Base-by-base conservation (phyloP, 225 moss, liverwort and hornwort genomes). In the Antitrichia curtipendula region DNA sequence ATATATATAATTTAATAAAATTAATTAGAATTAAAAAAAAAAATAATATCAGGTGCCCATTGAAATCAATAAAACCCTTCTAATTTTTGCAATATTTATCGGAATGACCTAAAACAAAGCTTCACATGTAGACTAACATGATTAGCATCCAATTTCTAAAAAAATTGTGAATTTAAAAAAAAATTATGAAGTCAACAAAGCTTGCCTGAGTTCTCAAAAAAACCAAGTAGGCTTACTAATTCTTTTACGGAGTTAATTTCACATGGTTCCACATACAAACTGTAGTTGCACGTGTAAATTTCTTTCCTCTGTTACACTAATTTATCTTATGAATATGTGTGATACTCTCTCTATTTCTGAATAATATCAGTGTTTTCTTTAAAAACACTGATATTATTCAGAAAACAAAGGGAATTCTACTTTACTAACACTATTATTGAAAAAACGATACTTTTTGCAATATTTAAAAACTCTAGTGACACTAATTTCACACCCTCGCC, bases 21-120 rank as follows among this genome's bases (percentile, higher is more conserved):
- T 6, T 10, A 17, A 45, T 72, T 72, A 29, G 13, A 16, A 9
- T 28, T 17, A n/a, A n/a, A n/a, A n/a, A n/a, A n/a, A n/a, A n/a
- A n/a, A n/a, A n/a, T n/a, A n/a, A n/a, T n/a, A n/a, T n/a, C n/a
- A 9, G 6, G 3, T 43, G 0, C 16, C 2, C 6, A 2, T 25
- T 41, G 28, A 71, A 43, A 28, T 70, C 3, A 70, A 40, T 29
- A 10, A 25, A 69, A 16, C 0, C 16, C 3, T 27, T 71, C 1
- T 71, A 28, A 45, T 6, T 16, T 28, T 45, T 28, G 6, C 28
- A 43, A 28, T 17, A 16, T 28, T 43, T 43, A 28, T 0, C 1
- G 2, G 0, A 27, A 3, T 6, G 27, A 71, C 43, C 10, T 28
- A 71, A 43, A 71, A 71, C 16, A 71, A 71, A 28, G 6, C 16